Evolutionary conservation across 495 filamentous ascomycete species (phyloP).

Genomic region (Daldinia loculata): DNA sequence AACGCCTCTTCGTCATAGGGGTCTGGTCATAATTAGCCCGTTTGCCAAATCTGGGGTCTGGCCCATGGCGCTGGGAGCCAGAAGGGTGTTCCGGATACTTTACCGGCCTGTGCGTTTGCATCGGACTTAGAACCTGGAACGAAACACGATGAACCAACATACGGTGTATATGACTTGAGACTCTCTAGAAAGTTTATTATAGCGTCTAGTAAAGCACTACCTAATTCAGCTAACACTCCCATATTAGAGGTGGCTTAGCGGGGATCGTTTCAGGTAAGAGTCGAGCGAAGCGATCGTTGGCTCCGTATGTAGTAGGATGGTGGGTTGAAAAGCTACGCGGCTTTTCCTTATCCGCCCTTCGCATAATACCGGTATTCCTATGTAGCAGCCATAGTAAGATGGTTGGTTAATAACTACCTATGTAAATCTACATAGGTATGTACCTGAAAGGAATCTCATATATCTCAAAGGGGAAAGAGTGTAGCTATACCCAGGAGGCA

Average conservation of each 20-base stretch:
- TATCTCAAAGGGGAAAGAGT: not conserved
- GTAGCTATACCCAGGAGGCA: not conserved
- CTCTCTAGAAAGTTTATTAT: not conserved
- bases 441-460: not conserved
- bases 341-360: slow-evolving; percentile 10
- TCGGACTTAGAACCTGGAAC: not conserved
- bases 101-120: slow-evolving; percentile 39
- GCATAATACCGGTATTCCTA: slow-evolving; percentile 10
- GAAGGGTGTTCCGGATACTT: slow-evolving; percentile 30
- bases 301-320: slow-evolving; percentile 8
- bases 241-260: slow-evolving; percentile 2
- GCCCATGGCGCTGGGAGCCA: slow-evolving; percentile 39
- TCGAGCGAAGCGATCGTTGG: slow-evolving; percentile 10
- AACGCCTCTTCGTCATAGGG: slow-evolving; percentile 29
- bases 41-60: slow-evolving; percentile 43
- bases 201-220: not conserved
- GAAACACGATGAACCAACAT: not conserved
- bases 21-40: slow-evolving; percentile 39
- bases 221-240: not conserved
- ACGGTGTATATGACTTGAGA: not conserved
- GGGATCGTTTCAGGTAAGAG: slow-evolving; percentile 1
- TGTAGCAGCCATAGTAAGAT: not conserved
- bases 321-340: slow-evolving; percentile 14
- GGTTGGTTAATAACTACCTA: not conserved
- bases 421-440: not conserved